phyloP scores from a whole-genome alignment of 2,329 filamentous ascomycete genomes.

The Scedosporium aurantiacum region DNA sequence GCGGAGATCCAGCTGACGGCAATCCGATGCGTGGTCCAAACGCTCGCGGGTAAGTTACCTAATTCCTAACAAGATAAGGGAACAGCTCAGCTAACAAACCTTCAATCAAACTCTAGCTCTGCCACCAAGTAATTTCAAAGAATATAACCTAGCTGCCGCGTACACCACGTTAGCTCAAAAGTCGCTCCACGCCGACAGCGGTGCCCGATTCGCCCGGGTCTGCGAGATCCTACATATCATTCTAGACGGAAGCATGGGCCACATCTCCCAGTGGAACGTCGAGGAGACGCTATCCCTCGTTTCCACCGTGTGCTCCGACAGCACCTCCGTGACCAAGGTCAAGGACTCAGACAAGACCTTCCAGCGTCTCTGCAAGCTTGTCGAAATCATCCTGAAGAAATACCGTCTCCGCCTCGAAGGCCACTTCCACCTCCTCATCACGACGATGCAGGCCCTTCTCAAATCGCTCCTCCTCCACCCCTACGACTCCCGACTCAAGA shows the following conservation, averaged over 20 bases:
- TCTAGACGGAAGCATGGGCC: conserved; percentile 36
- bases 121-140: conserved; percentile 3
- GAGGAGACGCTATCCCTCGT: conserved; percentile 34
- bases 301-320: conserved; percentile 27
- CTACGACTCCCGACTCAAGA: conserved; percentile 15
- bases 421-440: conserved; percentile 48
- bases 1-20: conserved; percentile 31
- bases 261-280: conserved; percentile 48
- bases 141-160: conserved; percentile 27
- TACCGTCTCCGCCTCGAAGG: conserved; percentile 51
- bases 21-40: conserved; percentile 29
- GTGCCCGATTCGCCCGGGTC: conserved; percentile 22
- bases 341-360: conserved; percentile 27
- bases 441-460: conserved; percentile 45
- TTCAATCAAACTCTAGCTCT: conserved; percentile 6
- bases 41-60: conserved; percentile 24
- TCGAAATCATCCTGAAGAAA: conserved; percentile 45
- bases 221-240: conserved; percentile 32
- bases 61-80: background rate
- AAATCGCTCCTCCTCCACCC: conserved; percentile 35
- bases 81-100: conserved; percentile 9
- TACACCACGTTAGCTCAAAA: conserved; percentile 27
- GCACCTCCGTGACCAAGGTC: conserved; percentile 15
- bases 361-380: conserved; percentile 37
- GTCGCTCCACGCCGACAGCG: conserved; percentile 6